Base-by-base conservation (phyloP, 2,329 filamentous ascomycete genomes). In the Monosporascus sp. region DNA sequence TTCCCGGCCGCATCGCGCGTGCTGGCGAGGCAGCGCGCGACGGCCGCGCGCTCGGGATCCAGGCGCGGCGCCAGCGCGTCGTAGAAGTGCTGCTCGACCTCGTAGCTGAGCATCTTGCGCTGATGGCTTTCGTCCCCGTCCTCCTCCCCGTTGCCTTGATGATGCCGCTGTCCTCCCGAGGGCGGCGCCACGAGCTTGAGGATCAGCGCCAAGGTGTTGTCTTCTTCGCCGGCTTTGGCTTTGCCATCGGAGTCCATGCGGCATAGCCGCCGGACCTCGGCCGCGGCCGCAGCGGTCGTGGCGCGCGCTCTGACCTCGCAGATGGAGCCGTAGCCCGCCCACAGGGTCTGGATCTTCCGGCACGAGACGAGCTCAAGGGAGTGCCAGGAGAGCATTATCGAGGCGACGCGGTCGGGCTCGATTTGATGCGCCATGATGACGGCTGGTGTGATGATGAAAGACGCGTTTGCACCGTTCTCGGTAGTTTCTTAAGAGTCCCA, bases 81-180 rank as follows among this genome's bases (percentile, higher is more conserved):
- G 63, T 88, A 88, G 58, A 88, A 88, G 58, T 78, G 78, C 61
- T 85, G 83, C 66, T 88, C 85, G 3, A 86, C 81, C 46, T 83
- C 75, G 58, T 88, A 88, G 62, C 82, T 86, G 27, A 87, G 66
- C 54, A 88, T 77, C 62, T 88, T 88, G 7, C 85, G 77, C 0
- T 82, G 60, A 57, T 88, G 84, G 0, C 84, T 82, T 60, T 87
- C 84, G 38, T 85, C 78, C 3, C 69, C 60, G n/a, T 59, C 59
- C 25, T 55, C 53, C 3, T 35, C 60, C 0, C 50, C 56, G 31
- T 54, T 50, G 39, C 66, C 61, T 11, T 22, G 36, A 14, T 31
- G 22, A 35, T 11, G 1, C 9, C 11, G 9, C 9, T 3, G 31
- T 35, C 31, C 31, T 14, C 48, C 52, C 4, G 49, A 54, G 0